Evolutionary conservation across 2,329 filamentous ascomycete species (phyloP).

Genomic region (Aspergillus terreus): DNA sequence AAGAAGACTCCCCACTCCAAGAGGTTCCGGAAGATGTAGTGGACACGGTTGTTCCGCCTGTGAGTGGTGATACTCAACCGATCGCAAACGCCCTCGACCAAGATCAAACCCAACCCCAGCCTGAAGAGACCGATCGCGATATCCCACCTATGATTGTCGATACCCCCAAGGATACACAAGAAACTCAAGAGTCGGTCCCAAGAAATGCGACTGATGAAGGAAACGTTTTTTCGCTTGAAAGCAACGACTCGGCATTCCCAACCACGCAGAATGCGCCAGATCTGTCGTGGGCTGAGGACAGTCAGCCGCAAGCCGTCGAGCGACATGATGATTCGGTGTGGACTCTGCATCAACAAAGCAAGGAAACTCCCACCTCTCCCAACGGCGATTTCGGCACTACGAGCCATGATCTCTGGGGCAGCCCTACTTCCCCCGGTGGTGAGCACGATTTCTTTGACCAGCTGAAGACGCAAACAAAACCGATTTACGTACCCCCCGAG

Average conservation of each 20-base stretch:
- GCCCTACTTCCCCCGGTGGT: slow-evolving; percentile 42
- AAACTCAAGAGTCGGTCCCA: neutral
- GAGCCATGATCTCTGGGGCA: slow-evolving; percentile 42
- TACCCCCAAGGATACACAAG: neutral
- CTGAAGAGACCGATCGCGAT: neutral
- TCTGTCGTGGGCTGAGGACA: neutral
- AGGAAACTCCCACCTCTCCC: slow-evolving; percentile 3
- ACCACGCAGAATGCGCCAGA: neutral
- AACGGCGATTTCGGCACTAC: slow-evolving; percentile 12
- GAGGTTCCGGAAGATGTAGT: neutral
- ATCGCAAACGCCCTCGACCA: neutral
- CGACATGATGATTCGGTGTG: slow-evolving; percentile 1
- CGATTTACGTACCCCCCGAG: slow-evolving; percentile 35
- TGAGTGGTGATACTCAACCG: neutral
- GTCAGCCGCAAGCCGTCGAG: neutral
- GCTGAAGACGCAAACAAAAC: slow-evolving; percentile 39
- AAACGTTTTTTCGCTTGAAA: neutral
- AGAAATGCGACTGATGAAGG: neutral
- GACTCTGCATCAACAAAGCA: slow-evolving; percentile 3
- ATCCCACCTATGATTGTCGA: neutral
- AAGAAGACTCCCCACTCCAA: neutral
- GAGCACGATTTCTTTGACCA: slow-evolving; percentile 60
- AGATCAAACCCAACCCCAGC: neutral
- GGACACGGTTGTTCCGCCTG: neutral
- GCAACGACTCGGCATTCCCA: neutral